Base-by-base conservation (phyloP, 441 rosid species). In the Arabidopsis hybrid region DNA sequence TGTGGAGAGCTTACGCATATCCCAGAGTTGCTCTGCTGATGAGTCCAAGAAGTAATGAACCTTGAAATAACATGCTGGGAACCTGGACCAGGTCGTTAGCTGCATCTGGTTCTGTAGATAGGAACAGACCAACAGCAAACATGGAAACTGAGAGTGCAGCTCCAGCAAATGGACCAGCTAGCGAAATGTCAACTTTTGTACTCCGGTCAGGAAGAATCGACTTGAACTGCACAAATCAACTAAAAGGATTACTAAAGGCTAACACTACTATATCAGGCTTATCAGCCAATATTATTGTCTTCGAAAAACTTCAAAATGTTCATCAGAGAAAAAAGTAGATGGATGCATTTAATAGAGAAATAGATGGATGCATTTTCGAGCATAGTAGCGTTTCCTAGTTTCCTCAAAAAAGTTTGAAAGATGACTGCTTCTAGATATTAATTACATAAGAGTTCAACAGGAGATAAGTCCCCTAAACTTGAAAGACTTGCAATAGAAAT, bases 131-230 rank as follows among this genome's bases (percentile, higher is more conserved):
- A 76, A 88, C 95, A 68, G 77, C 78, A 79, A 91, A 91, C 97
- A 92, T 92, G 55, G 97, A 91, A 66, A 88, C 83, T 29, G 99
- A 95, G 49, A 95, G 86, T 46, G 87, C 89, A 75, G 96, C 96
- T 76, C 99, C 97, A 73, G 99, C 97, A 76, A 95, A 82, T 62
- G 99, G 99, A 72, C 97, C 99, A 45, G 97, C 96, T 43, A 95
- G 84, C 38, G 97, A 91, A 58, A 95, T 78, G 78, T 92, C 97
- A 52, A 95, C 97, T 91, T 87, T 79, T 58, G 97, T 91, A 79
- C 90, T 85, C 67, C 93, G 90, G 83, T 95, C 97, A n/a, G 97
- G 99, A 76, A 95, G 90, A 78, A 92, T 86, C 35, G 97, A 91
- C 84, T 95, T 95, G 85, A 91, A 92, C 99, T 95, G 79, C 85